Base-by-base conservation (phyloP, 192 early-diverging fungal genomes). In the Coemansia sp. region DNA sequence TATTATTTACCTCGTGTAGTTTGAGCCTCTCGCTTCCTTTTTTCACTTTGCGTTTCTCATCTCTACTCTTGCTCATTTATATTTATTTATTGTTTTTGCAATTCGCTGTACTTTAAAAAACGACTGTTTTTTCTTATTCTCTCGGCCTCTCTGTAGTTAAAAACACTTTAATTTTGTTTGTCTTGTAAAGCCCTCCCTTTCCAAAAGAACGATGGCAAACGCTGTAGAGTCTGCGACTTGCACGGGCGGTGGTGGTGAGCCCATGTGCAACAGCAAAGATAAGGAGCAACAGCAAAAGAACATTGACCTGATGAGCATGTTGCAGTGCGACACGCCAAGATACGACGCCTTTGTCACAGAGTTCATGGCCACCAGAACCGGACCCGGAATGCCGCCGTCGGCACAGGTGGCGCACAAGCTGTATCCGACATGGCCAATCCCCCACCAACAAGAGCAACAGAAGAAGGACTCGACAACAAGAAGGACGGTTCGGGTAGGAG, bases 291-390 rank as follows among this genome's bases (percentile, higher is more conserved):
- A 61, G 54, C 28, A 65, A 37, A 45, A 38, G 27, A 37, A 57
- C 28, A 61, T 65, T 1, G 60, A 66, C 59, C 36, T 36, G 4
- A 58, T 75, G 60, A 64, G 67, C 22, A 65, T 50, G 44, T 38
- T 71, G 64, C 45, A 64, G 34, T 72, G 69, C 65, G 69, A 64
- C 40, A 77, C 75, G 36, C 75, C 75, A 0, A 52, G 47, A 33
- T 77, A 77, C 59, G 64, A 62, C 20, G 62, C 59, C 61, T 77
- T 77, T 72, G 75, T 77, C 8, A 42, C 23, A 9, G 48, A 57
- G 22, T 77, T 77, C 57, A 10, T 71, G 2, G 33, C n/a, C 11
- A 40, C 30, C 10, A 27, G 61, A 2, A 53, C 64, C 3, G 28
- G 20, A 2, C 10, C 17, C 2, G 40, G 30, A 14, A 25, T 17